These are phyloP conservation scores for Thalassiosira sp. DNA, from an alignment of 352 stramenopile genomes.

Conservation along the genomic window DNA sequence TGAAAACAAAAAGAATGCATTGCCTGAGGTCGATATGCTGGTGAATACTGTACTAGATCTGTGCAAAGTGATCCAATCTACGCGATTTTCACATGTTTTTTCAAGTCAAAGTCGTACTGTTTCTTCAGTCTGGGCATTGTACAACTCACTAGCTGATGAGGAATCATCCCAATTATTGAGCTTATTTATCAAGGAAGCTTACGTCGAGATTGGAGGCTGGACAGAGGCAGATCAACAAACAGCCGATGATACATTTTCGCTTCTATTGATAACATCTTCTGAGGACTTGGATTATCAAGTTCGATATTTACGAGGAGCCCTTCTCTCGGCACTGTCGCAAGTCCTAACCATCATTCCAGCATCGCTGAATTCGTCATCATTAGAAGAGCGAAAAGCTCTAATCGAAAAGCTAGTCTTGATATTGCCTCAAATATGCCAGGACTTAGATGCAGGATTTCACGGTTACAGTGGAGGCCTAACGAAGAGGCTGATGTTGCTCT, in stretches of 20 bases:
- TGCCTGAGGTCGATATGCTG: slow-evolving; percentile 36
- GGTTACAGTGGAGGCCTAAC: slow-evolving; percentile 42
- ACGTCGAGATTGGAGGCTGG: slow-evolving; percentile 16
- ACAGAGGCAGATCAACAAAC: slow-evolving; percentile 1
- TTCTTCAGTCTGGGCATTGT: slow-evolving; percentile 27
- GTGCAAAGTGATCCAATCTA: slow-evolving; percentile 10
- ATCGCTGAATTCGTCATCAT: slow-evolving; percentile 10
- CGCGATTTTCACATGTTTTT: background rate
- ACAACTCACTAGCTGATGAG: slow-evolving; percentile 42
- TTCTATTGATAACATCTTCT: slow-evolving; percentile 32
- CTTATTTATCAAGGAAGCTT: slow-evolving; percentile 30
- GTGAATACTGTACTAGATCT: slow-evolving; percentile 35
- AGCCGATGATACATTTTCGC: slow-evolving; percentile 25
- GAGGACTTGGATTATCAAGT: slow-evolving; percentile 32
- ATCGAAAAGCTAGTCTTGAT: slow-evolving; percentile 17
- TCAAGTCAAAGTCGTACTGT: slow-evolving; percentile 4
- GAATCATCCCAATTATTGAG: slow-evolving; percentile 39
- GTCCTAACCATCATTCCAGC: slow-evolving; percentile 1
- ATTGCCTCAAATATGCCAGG: slow-evolving; percentile 37
- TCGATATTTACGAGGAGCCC: slow-evolving; percentile 15
- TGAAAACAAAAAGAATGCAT: slow-evolving; percentile 16
- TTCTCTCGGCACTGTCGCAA: slow-evolving; percentile 23
- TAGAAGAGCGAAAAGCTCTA: slow-evolving; percentile 24
- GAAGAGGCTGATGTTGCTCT: slow-evolving; percentile 26
- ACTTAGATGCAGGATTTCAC: slow-evolving; percentile 34